Base-by-base conservation (phyloP, 1,139 yeast genomes). In the Scheffersomyces illinoinensis region DNA sequence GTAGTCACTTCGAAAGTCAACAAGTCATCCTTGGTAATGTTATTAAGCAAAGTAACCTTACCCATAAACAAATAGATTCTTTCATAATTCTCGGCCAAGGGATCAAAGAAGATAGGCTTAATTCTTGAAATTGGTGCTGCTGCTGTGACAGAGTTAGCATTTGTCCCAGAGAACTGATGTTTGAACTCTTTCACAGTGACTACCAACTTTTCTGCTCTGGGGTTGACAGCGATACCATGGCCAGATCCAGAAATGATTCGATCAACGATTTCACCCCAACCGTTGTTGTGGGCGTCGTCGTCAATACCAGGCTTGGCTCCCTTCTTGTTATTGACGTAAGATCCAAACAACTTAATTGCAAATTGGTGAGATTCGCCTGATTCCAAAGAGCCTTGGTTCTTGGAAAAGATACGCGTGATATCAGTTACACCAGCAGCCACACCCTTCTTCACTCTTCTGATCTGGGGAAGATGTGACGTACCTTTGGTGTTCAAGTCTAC, bases 361-460 rank as follows among this genome's bases (percentile, higher is more conserved):
- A 91, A 90, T 62, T 87, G 90, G 69, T 88, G 92, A 0, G 91
- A 77, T 70, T 87, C 85, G 58, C 93, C 87, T 49, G 87, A 74
- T 19, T 81, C 74, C 58, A 86, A 76, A 47, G 88, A 82, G 51
- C 90, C 91, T 59, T 83, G 85, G 63, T 85, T 85, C 64, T 85
- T 81, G 23, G 92, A 84, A 69, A 92, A 91, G 52, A 91, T 84
- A 66, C 97, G 84, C 8, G 96, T 86, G 58, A 92, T 88, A 74
- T 92, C 97, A 52, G 93, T 86, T 19, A 90, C 96, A 72, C 97
- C 97, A 4, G 93, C 93, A 52, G 96, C 96, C 19, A 92, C 85
- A 60, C 97, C 97, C 69, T 89, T 87, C 68, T 91, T 87, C 53
- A 89, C 84, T 58, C 81, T 70, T 55, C 74, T 73, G n/a, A 85